Conservation (phyloP, 192 early-diverging fungal species). For the Glomus cerebriforme region DNA sequence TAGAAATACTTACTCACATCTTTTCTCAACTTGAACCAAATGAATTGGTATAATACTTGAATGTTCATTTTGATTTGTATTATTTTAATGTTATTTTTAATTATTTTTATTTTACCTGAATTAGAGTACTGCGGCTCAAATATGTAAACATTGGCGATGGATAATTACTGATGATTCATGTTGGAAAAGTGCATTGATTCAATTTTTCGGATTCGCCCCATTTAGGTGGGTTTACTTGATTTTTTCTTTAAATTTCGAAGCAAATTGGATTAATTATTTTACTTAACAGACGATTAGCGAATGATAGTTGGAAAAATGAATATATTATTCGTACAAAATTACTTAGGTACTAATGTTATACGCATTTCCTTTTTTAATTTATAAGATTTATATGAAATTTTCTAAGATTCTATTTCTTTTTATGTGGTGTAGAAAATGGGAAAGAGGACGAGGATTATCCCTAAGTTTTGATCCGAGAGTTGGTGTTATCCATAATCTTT, state of each 20-base stretch:
- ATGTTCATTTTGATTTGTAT: neutral
- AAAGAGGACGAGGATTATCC: constrained; percentile 37
- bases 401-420: neutral
- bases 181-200: constrained; percentile 13
- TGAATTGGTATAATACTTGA: neutral
- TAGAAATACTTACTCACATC: constrained; percentile 2
- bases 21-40: constrained; percentile 3
- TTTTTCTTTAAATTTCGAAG: neutral
- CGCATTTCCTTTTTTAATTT: neutral
- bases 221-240: neutral
- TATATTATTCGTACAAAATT: constrained; percentile 44
- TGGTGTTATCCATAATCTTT: constrained; percentile 45
- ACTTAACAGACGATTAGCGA: constrained; percentile 17
- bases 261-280: constrained; percentile 8
- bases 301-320: constrained; percentile 44
- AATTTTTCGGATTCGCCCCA: constrained; percentile 9
- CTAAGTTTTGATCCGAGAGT: constrained; percentile 55
- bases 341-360: constrained; percentile 32
- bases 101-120: neutral
- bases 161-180: constrained; percentile 13
- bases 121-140: neutral
- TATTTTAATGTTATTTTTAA: neutral
- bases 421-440: constrained; percentile 40
- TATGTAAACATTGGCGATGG: constrained; percentile 13
- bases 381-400: neutral